These are phyloP conservation scores for Hyparrhenia diplandra DNA, from an alignment of 176 grass and related monocot genomes.

Conservation along the genomic window DNA sequence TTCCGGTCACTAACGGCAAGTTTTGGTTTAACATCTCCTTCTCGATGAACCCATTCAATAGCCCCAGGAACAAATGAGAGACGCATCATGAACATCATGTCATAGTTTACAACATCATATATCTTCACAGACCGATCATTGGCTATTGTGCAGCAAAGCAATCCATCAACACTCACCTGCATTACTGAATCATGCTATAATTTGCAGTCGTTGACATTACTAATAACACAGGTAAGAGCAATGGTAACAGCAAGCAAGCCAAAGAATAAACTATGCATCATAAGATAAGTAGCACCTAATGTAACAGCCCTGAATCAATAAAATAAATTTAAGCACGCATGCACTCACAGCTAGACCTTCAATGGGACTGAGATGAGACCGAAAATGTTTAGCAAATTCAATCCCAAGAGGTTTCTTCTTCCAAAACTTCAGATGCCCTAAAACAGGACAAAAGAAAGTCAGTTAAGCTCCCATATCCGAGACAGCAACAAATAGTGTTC, in stretches of 20 bases:
- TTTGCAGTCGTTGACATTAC: constrained; percentile 24
- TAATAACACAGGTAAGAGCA: not conserved
- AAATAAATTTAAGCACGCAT: constrained; percentile 8
- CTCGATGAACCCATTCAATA: constrained; percentile 84
- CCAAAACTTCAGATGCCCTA: constrained; percentile 96
- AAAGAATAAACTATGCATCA: not conserved
- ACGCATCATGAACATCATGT: constrained; percentile 99
- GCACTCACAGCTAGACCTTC: constrained; percentile 92
- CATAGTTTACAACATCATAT: constrained; percentile 98
- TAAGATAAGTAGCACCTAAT: not conserved
- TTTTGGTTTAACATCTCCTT: constrained; percentile 87
- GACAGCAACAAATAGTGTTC: not conserved
- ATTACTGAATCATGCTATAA: constrained; percentile 57
- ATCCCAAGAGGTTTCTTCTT: constrained; percentile 86
- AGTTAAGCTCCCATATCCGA: not conserved
- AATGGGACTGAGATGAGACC: constrained; percentile 92
- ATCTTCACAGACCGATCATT: constrained; percentile 75
- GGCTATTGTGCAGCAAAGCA: constrained; percentile 92
- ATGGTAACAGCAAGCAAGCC: not conserved
- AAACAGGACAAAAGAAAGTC: not conserved
- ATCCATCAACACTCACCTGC: constrained; percentile 85
- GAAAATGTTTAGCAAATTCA: constrained; percentile 98
- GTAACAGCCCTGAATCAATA: not conserved
- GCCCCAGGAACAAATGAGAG: constrained; percentile 78
- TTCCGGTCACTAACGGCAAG: constrained; percentile 81